Percentiles rank a stretch among this genome's conserved stretches.
Conservation (phyloP, 192 early-diverging fungal species). For the Borealophlyctis nickersoniae region DNA sequence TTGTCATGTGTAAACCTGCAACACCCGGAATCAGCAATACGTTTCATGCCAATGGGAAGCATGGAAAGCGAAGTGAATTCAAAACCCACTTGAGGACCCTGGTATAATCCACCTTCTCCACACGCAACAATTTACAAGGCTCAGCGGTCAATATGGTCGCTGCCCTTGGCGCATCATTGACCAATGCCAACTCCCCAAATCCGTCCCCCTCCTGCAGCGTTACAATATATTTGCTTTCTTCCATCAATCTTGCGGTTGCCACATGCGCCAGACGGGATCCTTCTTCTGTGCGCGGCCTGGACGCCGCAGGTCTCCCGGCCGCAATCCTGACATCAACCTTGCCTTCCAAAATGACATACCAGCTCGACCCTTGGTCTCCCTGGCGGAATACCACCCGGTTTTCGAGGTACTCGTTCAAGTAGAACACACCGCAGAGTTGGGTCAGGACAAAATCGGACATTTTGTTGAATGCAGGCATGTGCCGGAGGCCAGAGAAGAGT, state of each 20-base stretch:
- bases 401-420: slow-evolving; percentile 27
- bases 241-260: neutral
- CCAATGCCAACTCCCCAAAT: slow-evolving; percentile 40
- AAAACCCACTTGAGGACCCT: slow-evolving; percentile 30
- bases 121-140: slow-evolving; percentile 23
- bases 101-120: slow-evolving; percentile 43
- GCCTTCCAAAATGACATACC: slow-evolving; percentile 38
- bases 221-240: slow-evolving; percentile 6
- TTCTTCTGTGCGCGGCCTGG: neutral
- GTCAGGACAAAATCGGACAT: slow-evolving; percentile 38
- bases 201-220: slow-evolving; percentile 27
- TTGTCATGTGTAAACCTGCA: slow-evolving; percentile 39
- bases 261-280: neutral
- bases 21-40: neutral
- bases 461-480: slow-evolving; percentile 29
- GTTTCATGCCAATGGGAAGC: neutral
- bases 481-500: slow-evolving; percentile 21
- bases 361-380: slow-evolving; percentile 34
- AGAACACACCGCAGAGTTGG: slow-evolving; percentile 37
- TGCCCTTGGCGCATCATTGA: slow-evolving; percentile 30
- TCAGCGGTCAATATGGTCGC: slow-evolving; percentile 36
- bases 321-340: slow-evolving; percentile 32
- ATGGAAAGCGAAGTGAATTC: neutral
- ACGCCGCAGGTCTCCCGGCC: neutral
- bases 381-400: slow-evolving; percentile 39